Conservation (phyloP, 2,329 filamentous ascomycete genomes). For the Colletotrichum caudatum region DNA sequence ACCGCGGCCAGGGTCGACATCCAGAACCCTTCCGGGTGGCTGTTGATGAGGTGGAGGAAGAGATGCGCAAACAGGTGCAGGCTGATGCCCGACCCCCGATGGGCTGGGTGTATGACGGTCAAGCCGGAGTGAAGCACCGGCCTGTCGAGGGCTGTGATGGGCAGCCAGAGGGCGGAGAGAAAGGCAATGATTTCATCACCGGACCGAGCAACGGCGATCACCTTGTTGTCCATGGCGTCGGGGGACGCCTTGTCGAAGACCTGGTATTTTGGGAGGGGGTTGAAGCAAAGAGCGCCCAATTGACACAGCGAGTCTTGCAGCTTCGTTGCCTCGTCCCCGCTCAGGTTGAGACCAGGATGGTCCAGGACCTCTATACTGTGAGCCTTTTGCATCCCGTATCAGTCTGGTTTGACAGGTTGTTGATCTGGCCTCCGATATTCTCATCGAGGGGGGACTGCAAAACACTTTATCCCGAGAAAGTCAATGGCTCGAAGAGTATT, state of each 20-base stretch:
- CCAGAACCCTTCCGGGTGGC: neutral
- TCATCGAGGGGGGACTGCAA: neutral
- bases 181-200: neutral
- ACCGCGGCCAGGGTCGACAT: neutral
- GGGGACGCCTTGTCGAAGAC: neutral
- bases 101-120: neutral
- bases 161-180: neutral
- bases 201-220: neutral
- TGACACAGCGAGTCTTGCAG: neutral
- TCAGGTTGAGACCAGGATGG: neutral
- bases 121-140: conserved; percentile 1
- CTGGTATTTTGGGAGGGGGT: neutral
- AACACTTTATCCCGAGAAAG: neutral
- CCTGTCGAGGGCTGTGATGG: neutral
- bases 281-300: neutral
- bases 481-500: neutral
- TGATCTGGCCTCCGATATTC: too few species aligned
- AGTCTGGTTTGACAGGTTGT: too few species aligned
- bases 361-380: neutral
- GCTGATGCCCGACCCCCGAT: neutral
- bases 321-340: neutral
- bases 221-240: neutral
- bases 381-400: neutral
- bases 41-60: neutral
- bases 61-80: neutral